Conservation (phyloP, 768 basidiomycete species). For the Piloderma croceum region DNA sequence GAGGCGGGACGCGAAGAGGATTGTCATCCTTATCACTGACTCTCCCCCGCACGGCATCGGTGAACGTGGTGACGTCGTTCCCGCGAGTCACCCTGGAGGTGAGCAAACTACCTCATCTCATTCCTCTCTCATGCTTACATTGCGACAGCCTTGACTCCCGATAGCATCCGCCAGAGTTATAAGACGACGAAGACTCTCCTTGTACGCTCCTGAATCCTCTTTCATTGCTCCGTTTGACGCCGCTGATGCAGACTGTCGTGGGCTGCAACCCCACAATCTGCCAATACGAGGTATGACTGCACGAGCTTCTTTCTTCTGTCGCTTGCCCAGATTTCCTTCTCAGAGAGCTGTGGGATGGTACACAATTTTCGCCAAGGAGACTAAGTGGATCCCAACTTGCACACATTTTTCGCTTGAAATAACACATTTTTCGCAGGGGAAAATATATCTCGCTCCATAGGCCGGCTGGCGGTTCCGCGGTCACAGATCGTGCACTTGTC, state of each 20-base stretch:
- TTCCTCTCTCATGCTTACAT: too few relatives aligned
- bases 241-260: slow-evolving; percentile 1
- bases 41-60: slow-evolving; percentile 50
- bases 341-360: slow-evolving; percentile 5
- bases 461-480: neutral
- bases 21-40: slow-evolving; percentile 45
- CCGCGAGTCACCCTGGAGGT: slow-evolving; percentile 6
- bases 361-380: slow-evolving; percentile 1
- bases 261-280: slow-evolving; percentile 6
- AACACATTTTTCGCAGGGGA: slow-evolving; percentile 3
- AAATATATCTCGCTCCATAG: slow-evolving; percentile 1
- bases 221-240: slow-evolving; percentile 2
- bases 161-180: slow-evolving; percentile 2
- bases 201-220: slow-evolving; percentile 5
- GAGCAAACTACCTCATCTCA: too few relatives aligned
- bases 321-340: slow-evolving; percentile 3
- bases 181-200: slow-evolving; percentile 1
- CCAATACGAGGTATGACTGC: slow-evolving; percentile 5
- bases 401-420: slow-evolving; percentile 2
- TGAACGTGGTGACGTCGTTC: slow-evolving; percentile 9
- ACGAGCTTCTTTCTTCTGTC: slow-evolving; percentile 3
- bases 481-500: slow-evolving; percentile 4
- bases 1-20: slow-evolving; percentile 39
- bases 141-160: slow-evolving; percentile 4
- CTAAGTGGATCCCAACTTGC: slow-evolving; percentile 6